Evolutionary conservation across 352 stramenopile genomes (phyloP).

Genomic region (Pythium brachiatum): DNA sequence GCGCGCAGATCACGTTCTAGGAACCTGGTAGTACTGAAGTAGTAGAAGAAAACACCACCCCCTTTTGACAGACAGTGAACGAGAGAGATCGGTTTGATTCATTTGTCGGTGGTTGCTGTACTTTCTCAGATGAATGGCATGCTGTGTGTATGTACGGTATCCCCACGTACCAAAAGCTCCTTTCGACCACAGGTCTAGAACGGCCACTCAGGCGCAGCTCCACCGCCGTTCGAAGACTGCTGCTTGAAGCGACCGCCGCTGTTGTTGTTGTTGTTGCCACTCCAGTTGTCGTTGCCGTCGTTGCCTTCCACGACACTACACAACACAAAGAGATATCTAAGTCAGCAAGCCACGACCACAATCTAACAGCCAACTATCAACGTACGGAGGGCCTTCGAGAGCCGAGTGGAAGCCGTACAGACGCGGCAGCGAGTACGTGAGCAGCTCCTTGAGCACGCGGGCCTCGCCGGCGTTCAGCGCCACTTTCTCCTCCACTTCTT

Average conservation of each 20-base stretch:
- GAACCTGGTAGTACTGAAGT: constrained; percentile 11
- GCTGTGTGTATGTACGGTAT: background rate
- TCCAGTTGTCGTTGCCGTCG: constrained; percentile 29
- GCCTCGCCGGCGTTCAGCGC: constrained; percentile 70
- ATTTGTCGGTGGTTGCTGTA: background rate
- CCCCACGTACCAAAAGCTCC: too few relatives aligned
- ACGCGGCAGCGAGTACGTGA: constrained; percentile 74
- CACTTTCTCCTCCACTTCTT: constrained; percentile 38
- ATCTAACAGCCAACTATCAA: background rate
- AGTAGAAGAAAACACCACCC: constrained; percentile 25
- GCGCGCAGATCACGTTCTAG: constrained; percentile 87
- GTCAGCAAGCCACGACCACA: background rate
- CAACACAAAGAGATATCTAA: too few relatives aligned
- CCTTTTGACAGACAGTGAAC: constrained; percentile 10
- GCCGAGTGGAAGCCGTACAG: constrained; percentile 76
- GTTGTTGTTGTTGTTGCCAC: constrained; percentile 25
- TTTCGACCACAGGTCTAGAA: constrained; percentile 37
- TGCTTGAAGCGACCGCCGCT: constrained; percentile 18
- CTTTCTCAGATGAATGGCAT: background rate
- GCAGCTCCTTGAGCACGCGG: constrained; percentile 59
- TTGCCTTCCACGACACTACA: constrained; percentile 49
- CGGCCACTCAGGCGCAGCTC: constrained; percentile 63
- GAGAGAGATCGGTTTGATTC: constrained; percentile 14
- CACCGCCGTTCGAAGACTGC: constrained; percentile 10
- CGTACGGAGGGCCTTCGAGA: constrained; percentile 70